Percentiles rank a stretch among this genome's conserved stretches.
Conservation (phyloP, 441 rosid genomes). For the Viola pubescens region DNA sequence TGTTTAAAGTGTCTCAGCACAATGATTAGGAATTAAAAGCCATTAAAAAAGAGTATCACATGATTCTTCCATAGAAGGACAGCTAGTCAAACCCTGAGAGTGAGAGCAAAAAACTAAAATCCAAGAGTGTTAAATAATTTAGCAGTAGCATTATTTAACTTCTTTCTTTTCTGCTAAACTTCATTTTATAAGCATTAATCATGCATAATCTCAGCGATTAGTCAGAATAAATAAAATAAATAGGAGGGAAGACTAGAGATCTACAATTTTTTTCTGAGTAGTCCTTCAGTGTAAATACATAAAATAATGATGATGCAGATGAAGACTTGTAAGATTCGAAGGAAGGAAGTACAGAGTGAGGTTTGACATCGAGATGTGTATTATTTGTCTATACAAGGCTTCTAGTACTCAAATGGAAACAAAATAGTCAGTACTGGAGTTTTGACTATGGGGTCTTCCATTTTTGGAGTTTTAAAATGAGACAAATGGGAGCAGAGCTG, state of each 20-base stretch:
- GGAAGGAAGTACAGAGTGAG: slow-evolving; percentile 22
- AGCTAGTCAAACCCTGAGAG: slow-evolving; percentile 5
- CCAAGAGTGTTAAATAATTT: not conserved
- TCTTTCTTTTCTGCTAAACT: no score
- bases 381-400: slow-evolving; percentile 12
- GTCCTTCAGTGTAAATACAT: slow-evolving; percentile 1
- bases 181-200: no score
- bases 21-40: slow-evolving; percentile 5
- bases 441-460: slow-evolving; percentile 28
- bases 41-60: not conserved
- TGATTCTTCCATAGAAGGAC: not conserved
- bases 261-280: no score
- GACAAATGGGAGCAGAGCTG: slow-evolving; percentile 13
- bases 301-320: slow-evolving; percentile 14
- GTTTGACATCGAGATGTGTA: slow-evolving; percentile 39
- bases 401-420: slow-evolving; percentile 23
- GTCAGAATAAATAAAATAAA: not conserved
- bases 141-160: not conserved
- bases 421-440: slow-evolving; percentile 30
- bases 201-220: no score
- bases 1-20: not conserved
- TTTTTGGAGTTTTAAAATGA: slow-evolving; percentile 11
- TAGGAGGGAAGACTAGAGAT: slow-evolving; percentile 21
- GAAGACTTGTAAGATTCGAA: slow-evolving; percentile 24
- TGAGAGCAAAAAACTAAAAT: no score